Evolutionary conservation across 2,329 filamentous ascomycete species (phyloP).

Genomic region (Alternaria sp.): DNA sequence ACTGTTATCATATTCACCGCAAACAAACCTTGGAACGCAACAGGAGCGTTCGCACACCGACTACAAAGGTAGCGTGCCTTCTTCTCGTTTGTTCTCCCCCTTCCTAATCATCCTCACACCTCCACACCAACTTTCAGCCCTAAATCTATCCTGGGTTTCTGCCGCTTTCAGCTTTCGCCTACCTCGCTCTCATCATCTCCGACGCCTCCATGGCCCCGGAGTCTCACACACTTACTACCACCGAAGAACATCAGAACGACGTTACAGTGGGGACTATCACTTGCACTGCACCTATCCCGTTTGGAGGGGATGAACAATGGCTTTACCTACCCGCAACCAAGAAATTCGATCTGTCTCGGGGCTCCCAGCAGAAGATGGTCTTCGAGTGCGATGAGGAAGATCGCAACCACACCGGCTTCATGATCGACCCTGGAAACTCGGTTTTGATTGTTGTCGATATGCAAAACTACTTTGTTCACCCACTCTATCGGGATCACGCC

Average conservation of each 20-base stretch:
- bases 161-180: background rate
- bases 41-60: background rate
- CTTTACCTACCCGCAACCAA: slow-evolving; percentile 50
- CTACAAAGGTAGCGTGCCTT: slow-evolving; percentile 18
- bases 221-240: slow-evolving; percentile 18
- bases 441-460: slow-evolving; percentile 52
- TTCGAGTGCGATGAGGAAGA: slow-evolving; percentile 51
- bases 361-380: slow-evolving; percentile 45
- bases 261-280: slow-evolving; percentile 39
- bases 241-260: slow-evolving; percentile 22
- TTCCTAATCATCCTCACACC: background rate
- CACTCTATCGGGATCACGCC: slow-evolving; percentile 37
- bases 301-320: slow-evolving; percentile 52
- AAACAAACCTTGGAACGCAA: slow-evolving; percentile 22
- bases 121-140: background rate
- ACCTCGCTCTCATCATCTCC: background rate
- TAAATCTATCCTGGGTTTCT: background rate
- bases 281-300: slow-evolving; percentile 50
- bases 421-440: slow-evolving; percentile 50
- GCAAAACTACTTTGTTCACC: slow-evolving; percentile 54
- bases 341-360: slow-evolving; percentile 52
- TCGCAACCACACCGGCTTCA: slow-evolving; percentile 48
- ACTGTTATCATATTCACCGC: slow-evolving; percentile 29
- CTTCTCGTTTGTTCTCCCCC: background rate
- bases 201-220: slow-evolving; percentile 23